Evolutionary conservation across 2,329 filamentous ascomycete species (phyloP), one percentile per base, ranked within the genome.

Genomic region (Fusarium brevicatenulatum): DNA sequence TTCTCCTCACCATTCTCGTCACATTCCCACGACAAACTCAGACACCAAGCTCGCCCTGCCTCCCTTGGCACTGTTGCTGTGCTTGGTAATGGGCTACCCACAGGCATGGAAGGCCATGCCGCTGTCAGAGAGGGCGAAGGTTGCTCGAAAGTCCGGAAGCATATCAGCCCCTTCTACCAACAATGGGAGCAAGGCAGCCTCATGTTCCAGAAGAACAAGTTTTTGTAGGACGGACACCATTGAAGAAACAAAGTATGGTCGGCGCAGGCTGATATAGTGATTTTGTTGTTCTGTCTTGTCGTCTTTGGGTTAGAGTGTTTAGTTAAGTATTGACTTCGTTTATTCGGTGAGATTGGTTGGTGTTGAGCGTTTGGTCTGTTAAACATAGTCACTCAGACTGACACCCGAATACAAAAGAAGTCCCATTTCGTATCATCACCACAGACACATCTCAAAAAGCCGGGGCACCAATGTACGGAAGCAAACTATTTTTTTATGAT

Each of bases 21-120:
- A 23, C 59, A 68, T 49, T 66, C 66, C 46, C 66, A 73, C 54
- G 73, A 72, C 42, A 75, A 76, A 60, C 50, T 76, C 44, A 75
- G 75, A 46, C 64, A 77, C 66, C 63, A 73, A 53, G 57, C 52
- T 28, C 52, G 44, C 25, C 75, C 75, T 34, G 75, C 75, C 10
- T 73, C 75, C 16, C 73, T 77, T 16, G 75, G 75, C 52, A 77
- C 75, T n/a, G 62, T 74, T 30, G 75, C 75, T 28, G 67, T 77
- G 42, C 63, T 75, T 21, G 75, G 75, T 36, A 68, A 72, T 40
- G 71, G 71, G 19, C 28, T 71, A 9, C 54, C 62, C 25, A 46
- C 55, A 34, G 70, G 60, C 6, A 53, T 73, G 44, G 62, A 39
- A 47, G 39, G 62, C 36, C 67, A 73, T 25, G 63, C 62, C 23